Evolutionary conservation across 1,284 basidiomycete species (phyloP).

Genomic region (Caloboletus firmus): DNA sequence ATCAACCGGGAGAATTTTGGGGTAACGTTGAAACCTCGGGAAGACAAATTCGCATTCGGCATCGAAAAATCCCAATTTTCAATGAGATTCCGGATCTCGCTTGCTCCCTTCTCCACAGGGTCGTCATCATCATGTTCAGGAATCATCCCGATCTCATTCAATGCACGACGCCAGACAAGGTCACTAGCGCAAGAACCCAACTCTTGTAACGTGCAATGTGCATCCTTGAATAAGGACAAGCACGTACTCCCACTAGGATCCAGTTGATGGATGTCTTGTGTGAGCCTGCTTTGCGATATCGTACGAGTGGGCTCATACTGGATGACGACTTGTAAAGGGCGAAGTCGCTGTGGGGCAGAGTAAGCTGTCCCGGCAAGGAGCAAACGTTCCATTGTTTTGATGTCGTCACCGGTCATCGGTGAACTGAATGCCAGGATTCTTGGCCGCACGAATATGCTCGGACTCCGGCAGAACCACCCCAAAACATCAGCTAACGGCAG

Average conservation of each 20-base stretch:
- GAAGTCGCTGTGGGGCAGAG: slow-evolving; percentile 37
- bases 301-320: slow-evolving; percentile 36
- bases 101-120: slow-evolving; percentile 20
- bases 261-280: slow-evolving; percentile 37
- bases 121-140: slow-evolving; percentile 38
- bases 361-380: slow-evolving; percentile 39
- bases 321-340: slow-evolving; percentile 38
- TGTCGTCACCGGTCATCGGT: slow-evolving; percentile 31
- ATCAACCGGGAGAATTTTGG: slow-evolving; percentile 62
- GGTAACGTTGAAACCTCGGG: slow-evolving; percentile 59
- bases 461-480: slow-evolving; percentile 44
- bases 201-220: slow-evolving; percentile 47
- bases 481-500: slow-evolving; percentile 44
- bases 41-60: slow-evolving; percentile 55
- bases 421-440: slow-evolving; percentile 45
- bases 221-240: slow-evolving; percentile 44
- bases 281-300: slow-evolving; percentile 35
- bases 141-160: slow-evolving; percentile 37
- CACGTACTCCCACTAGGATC: slow-evolving; percentile 42
- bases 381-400: slow-evolving; percentile 41
- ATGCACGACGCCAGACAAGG: slow-evolving; percentile 58
- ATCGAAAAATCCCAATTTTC: slow-evolving; percentile 59
- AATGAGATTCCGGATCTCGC: slow-evolving; percentile 42
- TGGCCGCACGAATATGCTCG: slow-evolving; percentile 39
- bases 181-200: slow-evolving; percentile 65